These are phyloP conservation scores for Xerocomus nothofagi DNA, from an alignment of 1,284 basidiomycete species.

Conservation along the genomic window DNA sequence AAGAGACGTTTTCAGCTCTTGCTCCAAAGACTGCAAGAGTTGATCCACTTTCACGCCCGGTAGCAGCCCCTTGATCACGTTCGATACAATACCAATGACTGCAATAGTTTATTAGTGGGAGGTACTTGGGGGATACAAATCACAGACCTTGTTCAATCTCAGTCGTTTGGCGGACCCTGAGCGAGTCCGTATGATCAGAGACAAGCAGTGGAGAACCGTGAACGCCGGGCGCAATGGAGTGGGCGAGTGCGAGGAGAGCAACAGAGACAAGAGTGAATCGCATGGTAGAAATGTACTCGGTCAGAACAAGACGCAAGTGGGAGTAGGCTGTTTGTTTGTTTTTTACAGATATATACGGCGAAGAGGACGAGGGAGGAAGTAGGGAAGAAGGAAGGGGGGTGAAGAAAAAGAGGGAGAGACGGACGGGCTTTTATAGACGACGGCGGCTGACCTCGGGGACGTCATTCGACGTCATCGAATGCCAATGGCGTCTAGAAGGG, in stretches of 20 bases:
- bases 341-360: constrained; percentile 19
- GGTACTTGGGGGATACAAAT: not conserved
- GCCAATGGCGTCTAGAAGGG: constrained; percentile 16
- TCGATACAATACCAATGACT: no score
- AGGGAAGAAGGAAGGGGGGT: constrained; percentile 10
- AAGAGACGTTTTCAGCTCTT: not conserved
- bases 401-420: not conserved
- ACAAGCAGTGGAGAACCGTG: constrained; percentile 13
- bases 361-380: constrained; percentile 9
- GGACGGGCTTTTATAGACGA: constrained; percentile 28
- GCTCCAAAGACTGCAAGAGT: not conserved
- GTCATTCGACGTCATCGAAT: constrained; percentile 24
- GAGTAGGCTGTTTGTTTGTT: constrained; percentile 23
- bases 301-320: constrained; percentile 25
- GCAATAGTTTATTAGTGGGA: no score
- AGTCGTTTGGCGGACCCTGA: constrained; percentile 16
- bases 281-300: constrained; percentile 37
- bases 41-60: no score
- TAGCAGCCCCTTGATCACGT: no score
- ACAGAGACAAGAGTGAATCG: constrained; percentile 39
- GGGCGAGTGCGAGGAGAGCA: constrained; percentile 38
- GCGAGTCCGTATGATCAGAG: not conserved
- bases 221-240: constrained; percentile 26
- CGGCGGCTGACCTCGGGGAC: constrained; percentile 7
- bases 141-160: no score